Percentiles rank a stretch among this genome's conserved stretches.
Evolutionary conservation across 2,329 filamentous ascomycete species (phyloP).

Genomic region (Cryphonectria nitschkei): DNA sequence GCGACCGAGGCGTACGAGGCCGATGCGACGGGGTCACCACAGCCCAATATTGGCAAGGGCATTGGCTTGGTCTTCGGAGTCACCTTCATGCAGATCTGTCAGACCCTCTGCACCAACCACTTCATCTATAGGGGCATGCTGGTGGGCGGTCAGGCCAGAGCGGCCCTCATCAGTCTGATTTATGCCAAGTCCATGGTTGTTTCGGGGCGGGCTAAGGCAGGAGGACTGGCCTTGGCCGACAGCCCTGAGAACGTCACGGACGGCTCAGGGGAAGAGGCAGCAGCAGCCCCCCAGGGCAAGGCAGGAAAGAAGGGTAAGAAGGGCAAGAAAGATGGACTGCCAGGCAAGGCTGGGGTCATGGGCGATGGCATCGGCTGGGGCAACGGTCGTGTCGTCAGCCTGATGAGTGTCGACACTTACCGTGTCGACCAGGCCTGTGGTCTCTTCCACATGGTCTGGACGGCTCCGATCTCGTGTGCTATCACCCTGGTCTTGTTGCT

Average conservation of each 20-base stretch:
- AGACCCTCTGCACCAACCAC: constrained; percentile 83
- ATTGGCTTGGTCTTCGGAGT: constrained; percentile 85
- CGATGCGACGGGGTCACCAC: constrained; percentile 49
- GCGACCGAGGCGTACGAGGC: constrained; percentile 79
- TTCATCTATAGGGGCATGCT: constrained; percentile 94
- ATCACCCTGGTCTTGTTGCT: constrained; percentile 80
- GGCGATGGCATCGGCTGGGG: constrained; percentile 84
- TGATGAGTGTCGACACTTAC: constrained; percentile 96
- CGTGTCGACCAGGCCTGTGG: constrained; percentile 87
- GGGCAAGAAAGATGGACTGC: constrained; percentile 33
- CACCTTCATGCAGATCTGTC: constrained; percentile 80
- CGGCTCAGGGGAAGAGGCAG: constrained; percentile 49
- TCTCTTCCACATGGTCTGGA: constrained; percentile 92
- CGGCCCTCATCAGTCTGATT: constrained; percentile 80
- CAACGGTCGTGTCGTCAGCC: constrained; percentile 86
- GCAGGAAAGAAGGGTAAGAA: constrained; percentile 43
- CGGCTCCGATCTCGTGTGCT: constrained; percentile 75
- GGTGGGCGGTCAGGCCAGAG: constrained; percentile 81
- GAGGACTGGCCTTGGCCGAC: constrained; percentile 53
- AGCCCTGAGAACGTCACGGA: constrained; percentile 40
- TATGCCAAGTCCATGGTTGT: constrained; percentile 93
- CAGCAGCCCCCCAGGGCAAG: constrained; percentile 32
- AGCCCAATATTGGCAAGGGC: constrained; percentile 73
- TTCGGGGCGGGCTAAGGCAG: constrained; percentile 85
- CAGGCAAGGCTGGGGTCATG: constrained; percentile 53